Evolutionary conservation across 371 early-diverging fungal genomes (phyloP), one percentile per base, ranked within the genome.

Genomic region (Apophysomyces elegans): DNA sequence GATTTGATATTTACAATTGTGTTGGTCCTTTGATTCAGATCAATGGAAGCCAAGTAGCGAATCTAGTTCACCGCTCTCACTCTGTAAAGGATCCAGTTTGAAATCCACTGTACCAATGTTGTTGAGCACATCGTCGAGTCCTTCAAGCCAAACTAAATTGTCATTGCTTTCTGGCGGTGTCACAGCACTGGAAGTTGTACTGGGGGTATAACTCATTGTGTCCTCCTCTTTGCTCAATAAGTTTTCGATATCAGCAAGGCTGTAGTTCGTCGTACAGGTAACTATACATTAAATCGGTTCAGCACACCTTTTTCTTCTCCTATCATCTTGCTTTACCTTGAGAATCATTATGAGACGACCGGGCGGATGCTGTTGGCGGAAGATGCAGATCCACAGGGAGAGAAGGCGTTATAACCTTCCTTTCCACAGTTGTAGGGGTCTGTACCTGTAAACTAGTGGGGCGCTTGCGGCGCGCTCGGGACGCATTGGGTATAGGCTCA

Each of bases 41-140:
- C 54, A 50, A 7, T 50, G 54, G 21, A 50, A 21, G 9, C 54
- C 54, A 21, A 50, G 54, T 9, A 50, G 54, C 2, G 54, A 50
- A 21, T 50, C 54, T 21, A 50, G 54, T 21, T 50, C 54, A 50
- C 54, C 18, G 21, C 21, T 50, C 9, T 26, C 21, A 50, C 54
- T 50, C 54, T 50, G 54, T 11, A 50, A 50, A n/a, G 54, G 54
- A 50, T 50, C 54, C 54, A 50, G 21, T 21, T 50, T 50, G 54
- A 50, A 50, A 50, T 50, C 54, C 54, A 50, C 54, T 50, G 18
- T 9, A 26, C 54, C 21, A 16, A 50, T 50, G 13, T 26, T 26
- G 46, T 50, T 50, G 8, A 50, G 54, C 21, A 50, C 21, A 9
- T 21, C 54, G 21, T 50, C 54, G 21, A 50, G 21, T 7, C 21